Evolutionary conservation across 2,329 filamentous ascomycete species (phyloP), one percentile per base, ranked within the genome.

Genomic region (Alternaria brassicae): DNA sequence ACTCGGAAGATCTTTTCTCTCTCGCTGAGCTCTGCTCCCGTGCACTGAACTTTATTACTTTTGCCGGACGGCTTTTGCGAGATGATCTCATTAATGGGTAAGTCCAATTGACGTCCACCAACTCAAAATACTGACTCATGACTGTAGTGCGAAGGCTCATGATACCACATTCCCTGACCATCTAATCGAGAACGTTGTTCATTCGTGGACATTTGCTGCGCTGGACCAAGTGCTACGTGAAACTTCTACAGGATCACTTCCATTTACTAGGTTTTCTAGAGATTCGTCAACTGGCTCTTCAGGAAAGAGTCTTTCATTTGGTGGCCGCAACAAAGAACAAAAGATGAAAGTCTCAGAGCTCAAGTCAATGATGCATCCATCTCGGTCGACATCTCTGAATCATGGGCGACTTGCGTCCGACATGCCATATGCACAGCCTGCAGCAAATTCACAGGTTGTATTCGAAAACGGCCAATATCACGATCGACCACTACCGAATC

Each of bases 21-120:
- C 84, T 97, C n/a, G 90, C 92, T 1, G 93, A 98, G 72, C 87
- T 97, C 27, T 96, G 93, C 73, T 88, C 88, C 61, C 86, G 93
- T 58, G 89, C 92, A 2, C 84, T 95, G 9, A 89, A 91, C 62
- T 98, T 97, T 69, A 90, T 98, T 36, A 90, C 91, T 1, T 86
- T 89, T 37, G 89, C 92, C 36, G 91, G 92, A 3, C 87, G 91
- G 53, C 87, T 93, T 21, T 88, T 98, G 80, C 87, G 93, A 52
- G 85, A 87, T 54, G 95, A 98, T 72, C 81, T 98, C 2, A 79
- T 87, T 45, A 82, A 85, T n/a, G 88, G 89, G 34, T 81, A 89
- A 56, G 72, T 62, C 17, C 7, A 17, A n/a, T 13, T 4, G 6
- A 37, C 2, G 17, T 7, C 9, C 1, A 6, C 34, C 6, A 6